Conservation (phyloP, 345 rosid species). For the Syzygium grande region DNA sequence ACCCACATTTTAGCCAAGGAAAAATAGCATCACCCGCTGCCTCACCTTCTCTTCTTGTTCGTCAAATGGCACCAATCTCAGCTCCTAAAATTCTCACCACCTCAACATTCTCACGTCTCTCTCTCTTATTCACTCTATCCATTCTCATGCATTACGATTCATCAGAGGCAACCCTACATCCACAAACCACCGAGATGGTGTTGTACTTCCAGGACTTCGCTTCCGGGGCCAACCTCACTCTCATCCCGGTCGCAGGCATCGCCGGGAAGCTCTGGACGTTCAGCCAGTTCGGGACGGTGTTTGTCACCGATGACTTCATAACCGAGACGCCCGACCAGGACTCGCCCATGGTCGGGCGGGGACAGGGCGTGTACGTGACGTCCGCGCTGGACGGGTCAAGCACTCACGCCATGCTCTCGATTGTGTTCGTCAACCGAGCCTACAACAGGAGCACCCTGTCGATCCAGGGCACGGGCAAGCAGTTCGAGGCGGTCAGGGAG, state of each 20-base stretch:
- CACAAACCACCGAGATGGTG: conserved; percentile 1
- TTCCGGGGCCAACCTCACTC: not conserved
- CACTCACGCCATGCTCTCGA: not conserved
- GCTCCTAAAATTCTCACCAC: not conserved
- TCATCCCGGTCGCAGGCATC: not conserved
- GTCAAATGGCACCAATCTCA: not conserved
- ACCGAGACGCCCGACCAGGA: not conserved
- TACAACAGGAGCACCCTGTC: conserved; percentile 10
- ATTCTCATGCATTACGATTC: not conserved
- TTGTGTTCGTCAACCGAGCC: conserved; percentile 6
- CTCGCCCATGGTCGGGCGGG: not conserved
- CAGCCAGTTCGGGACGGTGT: not conserved
- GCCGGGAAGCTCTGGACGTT: not conserved
- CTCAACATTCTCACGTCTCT: not conserved
- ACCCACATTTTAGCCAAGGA: not conserved
- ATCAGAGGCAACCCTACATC: not conserved
- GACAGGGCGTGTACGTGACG: not conserved
- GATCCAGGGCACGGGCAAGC: conserved; percentile 1
- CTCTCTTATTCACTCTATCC: not conserved
- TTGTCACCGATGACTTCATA: not conserved
- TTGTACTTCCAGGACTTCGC: conserved; percentile 1
- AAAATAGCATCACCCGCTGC: not conserved
- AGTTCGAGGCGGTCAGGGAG: not conserved
- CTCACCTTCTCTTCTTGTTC: not conserved
- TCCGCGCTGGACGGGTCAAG: conserved; percentile 1